These are phyloP conservation scores for Rosa chinensis DNA, from an alignment of 306 rosid genomes.

Conservation along the genomic window DNA sequence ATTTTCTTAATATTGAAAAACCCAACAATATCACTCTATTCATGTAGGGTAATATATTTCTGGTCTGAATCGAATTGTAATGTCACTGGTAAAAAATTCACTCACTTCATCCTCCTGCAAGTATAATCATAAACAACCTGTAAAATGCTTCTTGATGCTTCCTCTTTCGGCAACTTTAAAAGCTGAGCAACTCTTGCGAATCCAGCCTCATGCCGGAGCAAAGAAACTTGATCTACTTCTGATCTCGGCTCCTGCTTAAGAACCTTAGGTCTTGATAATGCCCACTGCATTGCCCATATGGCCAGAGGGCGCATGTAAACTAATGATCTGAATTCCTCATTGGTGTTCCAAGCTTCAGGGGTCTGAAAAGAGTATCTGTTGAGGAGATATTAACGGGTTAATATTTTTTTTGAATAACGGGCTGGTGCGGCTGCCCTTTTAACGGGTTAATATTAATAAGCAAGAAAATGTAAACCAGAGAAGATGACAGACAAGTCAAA, in stretches of 20 bases:
- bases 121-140: constrained; percentile 69
- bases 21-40: not conserved
- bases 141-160: constrained; percentile 49
- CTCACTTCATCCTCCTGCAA: constrained; percentile 54
- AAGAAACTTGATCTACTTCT: constrained; percentile 44
- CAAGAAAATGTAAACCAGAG: not conserved
- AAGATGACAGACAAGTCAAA: not conserved
- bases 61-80: not conserved
- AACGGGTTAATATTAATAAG: constrained; percentile 32
- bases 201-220: constrained; percentile 52
- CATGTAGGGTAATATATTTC: not conserved
- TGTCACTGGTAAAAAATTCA: not conserved
- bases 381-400: constrained; percentile 26
- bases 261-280: constrained; percentile 51
- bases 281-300: constrained; percentile 99
- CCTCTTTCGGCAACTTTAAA: constrained; percentile 59
- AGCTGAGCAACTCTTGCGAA: constrained; percentile 70
- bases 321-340: constrained; percentile 65
- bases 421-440: too few relatives aligned
- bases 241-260: constrained; percentile 28
- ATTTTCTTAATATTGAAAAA: not conserved
- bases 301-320: constrained; percentile 95
- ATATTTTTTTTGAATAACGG: too few relatives aligned
- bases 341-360: constrained; percentile 84
- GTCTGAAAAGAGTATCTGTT: constrained; percentile 86